Base-by-base conservation (phyloP, 441 rosid genomes). In the Codiaeum variegatum region DNA sequence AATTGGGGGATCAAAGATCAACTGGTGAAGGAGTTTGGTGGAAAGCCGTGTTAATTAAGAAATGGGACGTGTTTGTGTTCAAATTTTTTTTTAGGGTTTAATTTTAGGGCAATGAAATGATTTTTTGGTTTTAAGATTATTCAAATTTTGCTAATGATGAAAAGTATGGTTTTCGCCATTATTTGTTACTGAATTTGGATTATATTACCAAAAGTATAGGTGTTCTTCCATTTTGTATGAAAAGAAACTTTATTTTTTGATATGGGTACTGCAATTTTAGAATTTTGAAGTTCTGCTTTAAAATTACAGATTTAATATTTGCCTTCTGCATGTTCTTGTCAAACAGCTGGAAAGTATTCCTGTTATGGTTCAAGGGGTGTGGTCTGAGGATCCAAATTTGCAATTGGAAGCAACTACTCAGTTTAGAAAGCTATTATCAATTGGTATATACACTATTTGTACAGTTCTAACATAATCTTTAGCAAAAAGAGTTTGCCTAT, bases 371-470 rank as follows among this genome's bases (percentile, higher is more conserved):
- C 80, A 84, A 68, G 98, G 93, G 54, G 85, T 91, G 59, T 86
- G 87, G 85, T 78, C 86, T 3, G 83, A 87, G 31, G 97, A 92
- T 79, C 75, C 82, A 70, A 65, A 69, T 70, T 66, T 75, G 69
- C 98, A 91, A 78, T 83, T 86, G 23, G 98, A 89, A 76, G 83
- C 90, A 51, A 88, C 93, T 58, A 86, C 92, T 58, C 94, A 91
- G 74, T 92, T 92, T 70, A 80, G 97, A 70, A 92, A 91, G 77
- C 80, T 91, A 72, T 79, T 92, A 69, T 91, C 97, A 16, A 88
- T 91, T 54, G 94, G 94, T 92, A 72, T 18, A 58, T 54, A 44
- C 63, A 15, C 34, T 29, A 59, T 67, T 75, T 44, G 59, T 69
- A 18, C 67, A 47, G 10, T 19, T 26, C 49, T 12, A 38, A 38